Evolutionary conservation across 2,329 filamentous ascomycete species (phyloP), one percentile per base, ranked within the genome.

Genomic region (Berkeleyomyces basicola): DNA sequence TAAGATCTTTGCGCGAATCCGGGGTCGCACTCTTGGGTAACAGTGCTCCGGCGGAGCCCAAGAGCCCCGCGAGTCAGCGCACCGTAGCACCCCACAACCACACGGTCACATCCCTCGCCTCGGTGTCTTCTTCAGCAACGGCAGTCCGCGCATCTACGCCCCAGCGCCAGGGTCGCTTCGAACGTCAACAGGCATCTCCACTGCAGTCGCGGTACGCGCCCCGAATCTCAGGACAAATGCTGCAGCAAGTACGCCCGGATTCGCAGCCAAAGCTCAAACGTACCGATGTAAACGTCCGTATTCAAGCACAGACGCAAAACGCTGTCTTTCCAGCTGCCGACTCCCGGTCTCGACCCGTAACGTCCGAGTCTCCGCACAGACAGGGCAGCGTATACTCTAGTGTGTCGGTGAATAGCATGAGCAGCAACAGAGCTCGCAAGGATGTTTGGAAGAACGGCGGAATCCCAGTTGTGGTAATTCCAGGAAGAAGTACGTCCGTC

Each of bases 401-500:
- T 44, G 71, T 71, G 3, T 80, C 80, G 0, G 67, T 70, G 33
- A 79, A 74, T 65, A 81, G 80, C 4, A 72, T 78, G 3, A 76
- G 78, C 0, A 84, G 79, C 66, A 74, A 74, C 6, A 81, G 76
- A 67, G 80, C 80, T 3, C 75, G 83, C n/a, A 77, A 78, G 14
- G 80, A 84, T 40, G 73, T 85, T 2, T 77, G 79, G 74, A 83
- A 79, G 66, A 79, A 72, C 61, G 83, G 82, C 6, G 81, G 75
- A 2, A 82, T 86, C 7, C 83, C 83, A 1, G 82, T 86, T 6
- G 76, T 84, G 5, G 75, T 86, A 23, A 78, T 86, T 59, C 83
- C 83, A 5, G 78, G 81, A 62, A 79, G 83, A 14, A 74, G 71
- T 14, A 80, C 82, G 5, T 83, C 81, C 3, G 71, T 76, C 9